A percentile compares a stretch with the other conserved stretches of the same genome.
phyloP scores from a whole-genome alignment of 306 rosid genomes.

The Vicia villosa region DNA sequence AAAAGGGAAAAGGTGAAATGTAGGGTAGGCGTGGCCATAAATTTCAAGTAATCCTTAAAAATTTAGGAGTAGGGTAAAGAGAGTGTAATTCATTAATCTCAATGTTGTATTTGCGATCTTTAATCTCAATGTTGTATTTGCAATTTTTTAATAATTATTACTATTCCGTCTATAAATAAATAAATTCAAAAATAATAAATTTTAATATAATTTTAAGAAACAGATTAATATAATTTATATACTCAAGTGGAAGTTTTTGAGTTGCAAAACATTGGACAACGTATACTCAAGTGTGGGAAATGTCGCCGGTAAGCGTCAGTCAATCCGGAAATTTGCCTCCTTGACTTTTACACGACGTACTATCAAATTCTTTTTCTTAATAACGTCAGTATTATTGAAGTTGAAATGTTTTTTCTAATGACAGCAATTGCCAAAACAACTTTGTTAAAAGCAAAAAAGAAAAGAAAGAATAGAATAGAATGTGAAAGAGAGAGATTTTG shows the following conservation, averaged over 20 bases:
- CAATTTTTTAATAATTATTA: too few species aligned
- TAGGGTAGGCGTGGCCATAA: too few species aligned
- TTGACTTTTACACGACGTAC: slow-evolving; percentile 49
- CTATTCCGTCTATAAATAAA: too few species aligned
- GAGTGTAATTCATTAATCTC: too few species aligned
- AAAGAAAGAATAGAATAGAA: background rate
- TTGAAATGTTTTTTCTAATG: too few species aligned
- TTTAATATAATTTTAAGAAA: too few species aligned
- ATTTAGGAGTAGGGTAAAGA: too few species aligned
- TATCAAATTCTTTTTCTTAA: slow-evolving; percentile 1
- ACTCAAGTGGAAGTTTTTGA: background rate
- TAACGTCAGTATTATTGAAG: background rate
- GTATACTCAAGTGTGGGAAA: slow-evolving; percentile 24
- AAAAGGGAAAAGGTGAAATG: background rate
- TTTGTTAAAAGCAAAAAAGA: slow-evolving; percentile 20
- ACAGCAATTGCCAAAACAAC: background rate
- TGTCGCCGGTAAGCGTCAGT: slow-evolving; percentile 53
- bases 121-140: too few species aligned
- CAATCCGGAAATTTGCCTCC: slow-evolving; percentile 55
- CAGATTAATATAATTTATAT: too few species aligned
- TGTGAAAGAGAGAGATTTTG: background rate
- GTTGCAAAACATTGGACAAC: slow-evolving; percentile 23
- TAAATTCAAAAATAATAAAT: too few species aligned
- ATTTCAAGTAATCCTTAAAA: too few species aligned
- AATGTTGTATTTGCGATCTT: too few species aligned